Percentiles rank a stretch among this genome's conserved stretches.
Evolutionary conservation across 169 alveolate species (phyloP).

Genomic region (Plasmodium reichenowi): DNA sequence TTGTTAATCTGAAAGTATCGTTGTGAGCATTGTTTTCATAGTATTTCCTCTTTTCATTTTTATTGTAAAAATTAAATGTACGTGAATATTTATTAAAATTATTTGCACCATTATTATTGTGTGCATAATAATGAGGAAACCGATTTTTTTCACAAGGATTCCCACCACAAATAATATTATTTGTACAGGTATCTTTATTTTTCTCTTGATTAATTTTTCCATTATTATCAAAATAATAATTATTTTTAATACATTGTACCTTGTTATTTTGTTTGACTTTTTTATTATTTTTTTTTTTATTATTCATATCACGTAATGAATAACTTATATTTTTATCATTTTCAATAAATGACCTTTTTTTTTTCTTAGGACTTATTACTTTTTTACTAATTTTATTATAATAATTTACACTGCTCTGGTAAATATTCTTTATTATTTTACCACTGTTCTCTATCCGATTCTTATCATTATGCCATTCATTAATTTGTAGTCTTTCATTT

Average conservation of each 20-base stretch:
- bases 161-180: neutral
- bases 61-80: neutral
- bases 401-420: neutral
- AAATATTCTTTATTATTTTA: constrained; percentile 13
- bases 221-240: constrained; percentile 2
- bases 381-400: constrained; percentile 30
- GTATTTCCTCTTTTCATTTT: constrained; percentile 3
- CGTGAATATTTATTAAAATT: constrained; percentile 10
- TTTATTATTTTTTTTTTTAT: constrained; percentile 18
- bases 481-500: constrained; percentile 19
- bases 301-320: constrained; percentile 14
- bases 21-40: constrained; percentile 4
- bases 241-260: constrained; percentile 9
- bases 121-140: neutral
- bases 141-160: constrained; percentile 6
- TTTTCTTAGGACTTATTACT: constrained; percentile 6
- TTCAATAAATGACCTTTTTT: constrained; percentile 19
- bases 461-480: constrained; percentile 46
- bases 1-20: constrained; percentile 43
- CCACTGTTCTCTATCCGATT: constrained; percentile 1
- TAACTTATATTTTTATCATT: constrained; percentile 15
- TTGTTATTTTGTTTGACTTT: too few relatives aligned
- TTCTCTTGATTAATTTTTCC: constrained; percentile 1
- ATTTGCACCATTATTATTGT: neutral
- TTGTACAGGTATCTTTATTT: neutral